Percentiles rank a stretch among this genome's conserved stretches.
Evolutionary conservation across 371 early-diverging fungal species (phyloP).

Genomic region (Basidiobolus meristosporus): DNA sequence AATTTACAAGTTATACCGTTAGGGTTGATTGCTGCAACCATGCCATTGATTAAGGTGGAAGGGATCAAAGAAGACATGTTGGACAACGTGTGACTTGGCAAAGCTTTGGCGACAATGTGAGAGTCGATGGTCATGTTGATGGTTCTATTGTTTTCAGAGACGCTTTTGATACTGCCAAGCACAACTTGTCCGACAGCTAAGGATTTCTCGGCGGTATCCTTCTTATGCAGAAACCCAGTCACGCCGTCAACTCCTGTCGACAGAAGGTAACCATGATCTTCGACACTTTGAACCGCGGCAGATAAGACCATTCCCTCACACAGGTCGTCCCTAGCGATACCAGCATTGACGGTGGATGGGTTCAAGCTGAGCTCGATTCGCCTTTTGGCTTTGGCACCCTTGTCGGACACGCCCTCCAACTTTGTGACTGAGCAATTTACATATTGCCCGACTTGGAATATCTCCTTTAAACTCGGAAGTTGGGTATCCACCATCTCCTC

Average conservation of each 20-base stretch:
- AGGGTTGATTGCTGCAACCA: constrained; percentile 21
- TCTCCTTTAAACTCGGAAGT: constrained; percentile 30
- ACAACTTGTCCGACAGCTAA: constrained; percentile 44
- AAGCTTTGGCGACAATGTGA: constrained; percentile 19
- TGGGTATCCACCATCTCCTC: constrained; percentile 9
- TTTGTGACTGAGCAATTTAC: constrained; percentile 36
- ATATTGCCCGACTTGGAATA: constrained; percentile 57
- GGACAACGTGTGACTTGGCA: constrained; percentile 20
- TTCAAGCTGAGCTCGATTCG: constrained; percentile 48
- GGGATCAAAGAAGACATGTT: constrained; percentile 37
- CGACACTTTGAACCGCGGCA: constrained; percentile 41
- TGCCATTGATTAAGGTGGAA: constrained; percentile 32
- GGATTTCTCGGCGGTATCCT: constrained; percentile 26
- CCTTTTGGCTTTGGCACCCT: constrained; percentile 17
- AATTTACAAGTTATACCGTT: constrained; percentile 39
- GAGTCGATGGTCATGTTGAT: constrained; percentile 35
- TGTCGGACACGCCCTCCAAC: constrained; percentile 16
- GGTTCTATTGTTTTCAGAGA: constrained; percentile 25
- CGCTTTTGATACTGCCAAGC: constrained; percentile 22
- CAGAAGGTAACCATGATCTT: constrained; percentile 74
- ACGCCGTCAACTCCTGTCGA: constrained; percentile 40
- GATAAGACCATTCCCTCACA: constrained; percentile 33
- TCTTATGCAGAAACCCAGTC: constrained; percentile 41
- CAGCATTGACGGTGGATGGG: constrained; percentile 39
- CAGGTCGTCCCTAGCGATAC: constrained; percentile 25